phyloP scores from a whole-genome alignment of 257 asterid genomes.

The Solanum bulbocastanum region DNA sequence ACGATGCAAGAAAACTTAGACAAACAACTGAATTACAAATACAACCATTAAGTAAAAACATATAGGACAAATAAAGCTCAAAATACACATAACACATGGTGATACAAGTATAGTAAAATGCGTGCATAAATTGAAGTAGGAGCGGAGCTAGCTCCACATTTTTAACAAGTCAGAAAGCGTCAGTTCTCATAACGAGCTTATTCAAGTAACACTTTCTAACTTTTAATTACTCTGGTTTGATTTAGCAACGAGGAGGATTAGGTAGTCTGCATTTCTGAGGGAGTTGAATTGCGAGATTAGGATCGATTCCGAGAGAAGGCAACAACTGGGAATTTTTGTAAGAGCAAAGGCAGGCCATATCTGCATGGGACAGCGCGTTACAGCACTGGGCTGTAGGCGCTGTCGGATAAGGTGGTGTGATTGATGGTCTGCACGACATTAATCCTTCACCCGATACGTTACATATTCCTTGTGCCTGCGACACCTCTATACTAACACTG shows the following conservation, averaged over 20 bases:
- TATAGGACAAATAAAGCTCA: background rate
- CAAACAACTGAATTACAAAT: background rate
- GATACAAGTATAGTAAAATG: background rate
- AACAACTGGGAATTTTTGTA: constrained; percentile 33
- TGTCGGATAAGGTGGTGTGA: constrained; percentile 24
- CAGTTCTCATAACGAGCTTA: background rate
- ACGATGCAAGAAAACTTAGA: background rate
- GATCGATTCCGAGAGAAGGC: constrained; percentile 49
- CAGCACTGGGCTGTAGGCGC: constrained; percentile 51
- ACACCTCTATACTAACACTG: background rate
- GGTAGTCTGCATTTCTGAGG: constrained; percentile 46
- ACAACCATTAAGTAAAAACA: background rate
- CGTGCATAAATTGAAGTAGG: background rate
- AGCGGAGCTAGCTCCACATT: background rate
- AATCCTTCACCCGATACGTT: constrained; percentile 25
- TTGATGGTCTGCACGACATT: constrained; percentile 46
- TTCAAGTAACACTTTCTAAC: background rate
- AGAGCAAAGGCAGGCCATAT: constrained; percentile 43
- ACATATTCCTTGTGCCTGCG: constrained; percentile 33
- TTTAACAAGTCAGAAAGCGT: background rate
- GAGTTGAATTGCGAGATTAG: constrained; percentile 38
- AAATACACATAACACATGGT: background rate
- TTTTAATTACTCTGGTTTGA: background rate
- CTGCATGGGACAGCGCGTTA: constrained; percentile 39
- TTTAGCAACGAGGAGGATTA: constrained; percentile 25